Conservation (phyloP, 1,284 basidiomycete species). For the Gomphus sp. region DNA sequence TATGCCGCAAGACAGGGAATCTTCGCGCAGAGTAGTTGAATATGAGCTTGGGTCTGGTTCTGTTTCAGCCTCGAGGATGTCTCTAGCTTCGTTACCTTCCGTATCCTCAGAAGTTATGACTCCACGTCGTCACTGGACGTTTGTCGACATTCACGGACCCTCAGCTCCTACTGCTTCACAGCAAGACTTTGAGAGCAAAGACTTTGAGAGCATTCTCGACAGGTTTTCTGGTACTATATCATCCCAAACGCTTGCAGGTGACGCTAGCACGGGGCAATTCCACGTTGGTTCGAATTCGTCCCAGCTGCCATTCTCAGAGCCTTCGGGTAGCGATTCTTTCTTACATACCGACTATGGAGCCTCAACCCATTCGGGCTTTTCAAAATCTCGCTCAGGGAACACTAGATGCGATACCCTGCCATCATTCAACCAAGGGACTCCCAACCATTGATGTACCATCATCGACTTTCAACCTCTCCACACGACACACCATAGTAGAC, state of each 20-base stretch:
- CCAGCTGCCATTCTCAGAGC: background rate
- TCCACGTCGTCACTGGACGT: slow-evolving; percentile 3
- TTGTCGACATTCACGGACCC: background rate
- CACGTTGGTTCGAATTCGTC: background rate
- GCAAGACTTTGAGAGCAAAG: background rate
- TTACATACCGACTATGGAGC: background rate
- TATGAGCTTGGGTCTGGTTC: background rate
- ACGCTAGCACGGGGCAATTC: background rate
- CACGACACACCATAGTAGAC: no score
- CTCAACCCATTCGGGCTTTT: background rate
- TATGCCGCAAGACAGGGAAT: background rate
- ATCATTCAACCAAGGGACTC: background rate
- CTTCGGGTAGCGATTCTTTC: background rate
- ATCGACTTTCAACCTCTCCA: background rate
- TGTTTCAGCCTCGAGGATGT: background rate
- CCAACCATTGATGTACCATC: background rate
- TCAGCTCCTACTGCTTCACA: background rate
- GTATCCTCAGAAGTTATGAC: background rate
- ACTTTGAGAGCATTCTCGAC: background rate
- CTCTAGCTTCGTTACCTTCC: background rate
- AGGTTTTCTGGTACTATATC: background rate
- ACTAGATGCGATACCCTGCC: background rate
- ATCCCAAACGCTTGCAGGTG: background rate
- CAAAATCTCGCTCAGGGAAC: background rate
- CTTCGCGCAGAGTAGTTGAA: background rate